Conservation (phyloP, 2,329 filamentous ascomycete genomes). For the Microcyclosporella mali region DNA sequence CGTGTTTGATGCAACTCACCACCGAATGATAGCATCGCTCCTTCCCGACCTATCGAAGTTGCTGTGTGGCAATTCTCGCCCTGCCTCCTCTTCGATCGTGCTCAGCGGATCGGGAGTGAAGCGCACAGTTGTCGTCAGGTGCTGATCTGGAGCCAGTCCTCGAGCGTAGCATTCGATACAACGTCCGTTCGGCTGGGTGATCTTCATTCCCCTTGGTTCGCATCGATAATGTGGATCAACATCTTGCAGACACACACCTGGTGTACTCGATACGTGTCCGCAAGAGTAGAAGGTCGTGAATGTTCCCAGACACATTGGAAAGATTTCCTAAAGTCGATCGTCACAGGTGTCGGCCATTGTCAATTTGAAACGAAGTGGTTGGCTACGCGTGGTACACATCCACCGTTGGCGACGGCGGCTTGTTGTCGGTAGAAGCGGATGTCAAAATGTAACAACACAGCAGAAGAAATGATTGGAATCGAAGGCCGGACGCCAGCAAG, state of each 20-base stretch:
- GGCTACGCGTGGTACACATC: background rate
- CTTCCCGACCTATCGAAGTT: conserved; percentile 11
- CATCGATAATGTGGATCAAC: conserved; percentile 19
- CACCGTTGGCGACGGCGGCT: background rate
- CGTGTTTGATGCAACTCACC: background rate
- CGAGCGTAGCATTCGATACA: conserved; percentile 19
- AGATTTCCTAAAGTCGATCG: too few species aligned
- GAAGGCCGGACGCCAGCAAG: background rate
- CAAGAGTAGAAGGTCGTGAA: conserved; percentile 19
- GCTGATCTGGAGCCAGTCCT: conserved; percentile 12
- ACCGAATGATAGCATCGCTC: conserved; percentile 10
- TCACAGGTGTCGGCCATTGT: too few species aligned
- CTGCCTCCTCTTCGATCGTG: conserved; percentile 2
- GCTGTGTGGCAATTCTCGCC: conserved; percentile 8
- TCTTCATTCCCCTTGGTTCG: conserved; percentile 20
- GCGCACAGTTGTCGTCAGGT: conserved; percentile 15
- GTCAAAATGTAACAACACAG: background rate
- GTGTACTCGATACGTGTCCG: conserved; percentile 16
- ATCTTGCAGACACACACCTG: conserved; percentile 17
- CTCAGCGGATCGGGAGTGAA: conserved; percentile 17
- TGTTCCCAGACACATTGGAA: conserved; percentile 18
- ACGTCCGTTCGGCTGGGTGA: conserved; percentile 18
- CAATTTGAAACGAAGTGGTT: too few species aligned
- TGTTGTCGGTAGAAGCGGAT: background rate
- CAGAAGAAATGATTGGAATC: background rate